These are phyloP conservation scores for Vachellia pachyceras DNA, from an alignment of 306 rosid species.

Conservation along the genomic window DNA sequence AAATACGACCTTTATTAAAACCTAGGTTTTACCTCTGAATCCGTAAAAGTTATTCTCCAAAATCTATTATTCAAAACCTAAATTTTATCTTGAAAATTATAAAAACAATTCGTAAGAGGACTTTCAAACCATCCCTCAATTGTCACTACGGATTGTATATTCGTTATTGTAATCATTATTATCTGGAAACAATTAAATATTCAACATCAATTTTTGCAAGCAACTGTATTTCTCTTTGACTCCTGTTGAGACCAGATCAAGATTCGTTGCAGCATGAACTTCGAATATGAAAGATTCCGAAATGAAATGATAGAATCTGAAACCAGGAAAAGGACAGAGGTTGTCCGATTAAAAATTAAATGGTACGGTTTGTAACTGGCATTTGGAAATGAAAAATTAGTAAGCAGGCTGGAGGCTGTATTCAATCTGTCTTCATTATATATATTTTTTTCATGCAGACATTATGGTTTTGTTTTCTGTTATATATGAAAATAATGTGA, in stretches of 20 bases:
- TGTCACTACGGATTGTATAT: neutral
- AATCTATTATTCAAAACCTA: too few relatives aligned
- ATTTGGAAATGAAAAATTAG: neutral
- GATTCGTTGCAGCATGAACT: slow-evolving; percentile 5
- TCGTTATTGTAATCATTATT: neutral
- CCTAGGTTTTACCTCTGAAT: too few relatives aligned
- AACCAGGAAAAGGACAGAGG: neutral
- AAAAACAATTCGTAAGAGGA: too few relatives aligned
- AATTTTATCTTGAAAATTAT: too few relatives aligned
- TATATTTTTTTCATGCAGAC: neutral
- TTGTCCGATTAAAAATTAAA: neutral
- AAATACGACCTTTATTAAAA: too few relatives aligned
- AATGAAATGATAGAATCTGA: neutral
- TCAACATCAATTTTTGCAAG: neutral
- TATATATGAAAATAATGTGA: neutral
- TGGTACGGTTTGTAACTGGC: neutral
- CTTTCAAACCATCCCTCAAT: too few relatives aligned
- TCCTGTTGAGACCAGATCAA: neutral
- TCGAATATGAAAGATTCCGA: neutral
- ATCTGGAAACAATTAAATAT: neutral
- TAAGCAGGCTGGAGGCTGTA: neutral
- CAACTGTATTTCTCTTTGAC: neutral
- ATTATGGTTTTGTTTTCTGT: neutral
- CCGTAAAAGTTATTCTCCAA: too few relatives aligned
- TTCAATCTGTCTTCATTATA: neutral